These are phyloP conservation scores for Leersia perrieri DNA, from an alignment of 176 grass and related monocot genomes.

Conservation along the genomic window DNA sequence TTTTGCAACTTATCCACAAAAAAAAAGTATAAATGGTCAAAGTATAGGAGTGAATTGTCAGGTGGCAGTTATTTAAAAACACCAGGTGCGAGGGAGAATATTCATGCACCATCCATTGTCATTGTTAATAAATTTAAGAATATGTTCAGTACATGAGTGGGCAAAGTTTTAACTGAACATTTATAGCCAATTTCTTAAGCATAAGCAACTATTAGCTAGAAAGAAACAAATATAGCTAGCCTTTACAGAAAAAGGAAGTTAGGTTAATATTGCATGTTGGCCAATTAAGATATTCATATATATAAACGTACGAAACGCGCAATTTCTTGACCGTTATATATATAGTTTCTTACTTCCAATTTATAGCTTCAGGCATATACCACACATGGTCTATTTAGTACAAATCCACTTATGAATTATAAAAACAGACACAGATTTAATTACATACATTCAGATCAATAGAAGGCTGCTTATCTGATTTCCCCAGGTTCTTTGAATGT, in stretches of 20 bases:
- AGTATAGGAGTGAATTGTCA: no score
- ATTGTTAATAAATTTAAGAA: neutral
- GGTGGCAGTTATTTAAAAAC: no score
- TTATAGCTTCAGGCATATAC: neutral
- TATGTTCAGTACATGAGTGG: neutral
- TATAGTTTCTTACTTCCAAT: neutral
- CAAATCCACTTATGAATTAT: neutral
- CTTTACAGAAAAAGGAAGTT: neutral
- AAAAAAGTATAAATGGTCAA: no score
- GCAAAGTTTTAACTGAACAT: neutral
- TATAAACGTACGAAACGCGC: neutral
- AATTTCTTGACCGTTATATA: neutral
- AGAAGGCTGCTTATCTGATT: slow-evolving; percentile 44
- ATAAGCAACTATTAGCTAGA: neutral
- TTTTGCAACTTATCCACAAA: no score
- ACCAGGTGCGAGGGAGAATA: no score
- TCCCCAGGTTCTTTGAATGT: slow-evolving; percentile 69
- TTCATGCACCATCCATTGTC: neutral
- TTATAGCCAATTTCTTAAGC: neutral
- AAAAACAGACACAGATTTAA: neutral
- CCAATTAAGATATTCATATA: neutral
- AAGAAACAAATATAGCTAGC: neutral
- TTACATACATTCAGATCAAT: slow-evolving; percentile 88
- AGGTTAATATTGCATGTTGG: neutral
- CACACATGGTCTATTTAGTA: neutral